phyloP scores from a whole-genome alignment of 345 rosid genomes.

The Excoecaria agallocha region DNA sequence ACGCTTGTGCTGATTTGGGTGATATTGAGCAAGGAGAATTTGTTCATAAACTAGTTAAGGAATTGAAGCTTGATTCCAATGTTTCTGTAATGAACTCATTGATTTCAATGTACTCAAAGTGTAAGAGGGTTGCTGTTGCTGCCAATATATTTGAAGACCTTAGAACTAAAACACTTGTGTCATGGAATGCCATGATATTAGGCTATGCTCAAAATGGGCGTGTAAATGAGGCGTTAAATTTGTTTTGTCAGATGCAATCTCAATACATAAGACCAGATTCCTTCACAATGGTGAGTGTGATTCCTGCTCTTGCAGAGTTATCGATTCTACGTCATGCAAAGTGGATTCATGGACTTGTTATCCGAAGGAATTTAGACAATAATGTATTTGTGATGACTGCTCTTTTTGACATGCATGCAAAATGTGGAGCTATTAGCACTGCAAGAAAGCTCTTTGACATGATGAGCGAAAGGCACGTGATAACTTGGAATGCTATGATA shows the following conservation, averaged over 20 bases:
- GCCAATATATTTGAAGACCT: conserved; percentile 18
- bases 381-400: conserved; percentile 36
- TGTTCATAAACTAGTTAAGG: conserved; percentile 22
- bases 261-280: conserved; percentile 25
- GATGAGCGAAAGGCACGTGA: conserved; percentile 28
- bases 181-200: conserved; percentile 37
- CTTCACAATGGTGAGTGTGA: conserved; percentile 35
- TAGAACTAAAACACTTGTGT: conserved; percentile 22
- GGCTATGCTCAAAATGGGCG: conserved; percentile 35
- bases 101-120: conserved; percentile 36
- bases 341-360: conserved; percentile 34
- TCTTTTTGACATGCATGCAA: conserved; percentile 34
- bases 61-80: conserved; percentile 21
- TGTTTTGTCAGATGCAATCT: conserved; percentile 26
- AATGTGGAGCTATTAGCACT: conserved; percentile 31
- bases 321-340: conserved; percentile 31
- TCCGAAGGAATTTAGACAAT: conserved; percentile 19
- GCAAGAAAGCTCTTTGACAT: conserved; percentile 32
- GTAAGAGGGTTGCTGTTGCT: conserved; percentile 27
- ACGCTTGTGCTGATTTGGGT: conserved; percentile 32
- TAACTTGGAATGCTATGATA: conserved; percentile 38
- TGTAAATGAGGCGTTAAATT: conserved; percentile 26
- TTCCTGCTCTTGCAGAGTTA: conserved; percentile 33
- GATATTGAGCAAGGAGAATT: conserved; percentile 26
- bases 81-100: conserved; percentile 33